Evolutionary conservation across 140 eudicot species (phyloP).

Genomic region (Erigeron philadelphicus): DNA sequence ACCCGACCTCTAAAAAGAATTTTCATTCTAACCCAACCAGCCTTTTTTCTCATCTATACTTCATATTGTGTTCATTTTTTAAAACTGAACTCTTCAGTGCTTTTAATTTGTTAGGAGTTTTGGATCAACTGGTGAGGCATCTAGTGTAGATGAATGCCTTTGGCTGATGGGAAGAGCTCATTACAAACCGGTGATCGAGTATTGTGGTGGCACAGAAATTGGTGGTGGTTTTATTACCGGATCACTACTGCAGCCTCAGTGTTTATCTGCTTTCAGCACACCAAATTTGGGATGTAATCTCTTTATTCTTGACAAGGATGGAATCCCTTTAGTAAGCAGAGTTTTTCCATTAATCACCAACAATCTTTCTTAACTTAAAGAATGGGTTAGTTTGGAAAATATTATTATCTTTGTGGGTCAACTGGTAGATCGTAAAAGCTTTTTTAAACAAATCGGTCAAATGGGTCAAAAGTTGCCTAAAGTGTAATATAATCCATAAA

Average conservation of each 20-base stretch:
- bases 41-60: not conserved
- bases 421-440: no score
- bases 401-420: no score
- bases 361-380: not conserved
- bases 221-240: constrained; percentile 93
- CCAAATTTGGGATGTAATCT: constrained; percentile 76
- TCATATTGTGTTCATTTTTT: not conserved
- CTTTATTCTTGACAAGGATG: constrained; percentile 63
- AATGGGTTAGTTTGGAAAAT: no score
- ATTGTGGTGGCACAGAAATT: constrained; percentile 97
- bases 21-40: not conserved
- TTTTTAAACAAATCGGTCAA: no score
- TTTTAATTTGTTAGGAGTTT: constrained; percentile 51
- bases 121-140: constrained; percentile 97
- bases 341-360: not conserved
- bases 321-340: constrained; percentile 65
- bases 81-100: not conserved
- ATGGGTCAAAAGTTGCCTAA: no score
- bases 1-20: not conserved
- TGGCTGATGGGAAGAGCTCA: constrained; percentile 93
- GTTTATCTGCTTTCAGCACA: constrained; percentile 84
- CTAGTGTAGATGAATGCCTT: constrained; percentile 81
- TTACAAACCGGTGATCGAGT: constrained; percentile 88
- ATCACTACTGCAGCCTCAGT: constrained; percentile 71
- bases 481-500: no score